phyloP scores from a whole-genome alignment of 352 stramenopile genomes.

The Pythium oligandrum region DNA sequence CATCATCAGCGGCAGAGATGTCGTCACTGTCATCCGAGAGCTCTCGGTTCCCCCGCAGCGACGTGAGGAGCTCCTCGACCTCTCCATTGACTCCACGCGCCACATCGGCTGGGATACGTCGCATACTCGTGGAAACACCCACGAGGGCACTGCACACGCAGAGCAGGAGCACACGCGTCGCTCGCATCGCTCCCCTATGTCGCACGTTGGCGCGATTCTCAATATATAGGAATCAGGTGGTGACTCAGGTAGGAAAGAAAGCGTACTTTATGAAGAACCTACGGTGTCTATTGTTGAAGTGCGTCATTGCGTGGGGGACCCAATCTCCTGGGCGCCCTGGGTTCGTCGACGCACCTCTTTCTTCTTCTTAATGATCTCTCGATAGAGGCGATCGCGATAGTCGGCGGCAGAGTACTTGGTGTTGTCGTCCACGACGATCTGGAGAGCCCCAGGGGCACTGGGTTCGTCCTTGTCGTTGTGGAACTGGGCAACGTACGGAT shows the following conservation, averaged over 20 bases:
- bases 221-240: too few relatives aligned
- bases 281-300: too few relatives aligned
- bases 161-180: too few relatives aligned
- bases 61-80: background rate
- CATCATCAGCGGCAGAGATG: constrained; percentile 12
- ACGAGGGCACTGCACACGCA: too few relatives aligned
- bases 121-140: too few relatives aligned
- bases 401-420: constrained; percentile 92
- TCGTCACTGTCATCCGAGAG: constrained; percentile 2
- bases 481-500: constrained; percentile 94
- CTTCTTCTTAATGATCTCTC: constrained; percentile 92
- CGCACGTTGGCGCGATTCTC: too few relatives aligned
- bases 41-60: background rate
- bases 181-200: too few relatives aligned
- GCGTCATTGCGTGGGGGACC: constrained; percentile 10
- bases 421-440: constrained; percentile 93
- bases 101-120: too few relatives aligned
- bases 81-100: background rate
- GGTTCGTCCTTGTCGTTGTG: constrained; percentile 94
- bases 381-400: constrained; percentile 92
- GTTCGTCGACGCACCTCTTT: constrained; percentile 80
- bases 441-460: constrained; percentile 48
- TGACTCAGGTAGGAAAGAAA: too few relatives aligned
- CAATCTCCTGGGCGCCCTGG: constrained; percentile 20
- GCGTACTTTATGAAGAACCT: too few relatives aligned